phyloP scores from a whole-genome alignment of 352 stramenopile species.

The Globisporangium spinosum region DNA sequence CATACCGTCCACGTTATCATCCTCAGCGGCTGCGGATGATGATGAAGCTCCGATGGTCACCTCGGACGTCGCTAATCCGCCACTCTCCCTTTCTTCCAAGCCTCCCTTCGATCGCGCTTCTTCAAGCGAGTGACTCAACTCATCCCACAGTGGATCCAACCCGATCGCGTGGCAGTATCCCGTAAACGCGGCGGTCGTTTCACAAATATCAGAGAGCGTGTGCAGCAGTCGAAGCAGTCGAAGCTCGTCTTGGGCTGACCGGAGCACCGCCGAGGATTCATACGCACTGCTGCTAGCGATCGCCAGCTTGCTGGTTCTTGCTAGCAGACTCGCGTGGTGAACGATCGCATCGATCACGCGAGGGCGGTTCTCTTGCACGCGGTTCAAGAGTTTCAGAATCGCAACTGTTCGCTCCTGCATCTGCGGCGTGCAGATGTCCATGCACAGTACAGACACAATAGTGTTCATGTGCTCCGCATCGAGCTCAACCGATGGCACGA shows the following conservation, averaged over 20 bases:
- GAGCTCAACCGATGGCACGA: conserved; percentile 59
- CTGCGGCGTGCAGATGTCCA: conserved; percentile 72
- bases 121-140: conserved; percentile 66
- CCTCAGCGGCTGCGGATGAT: conserved; percentile 41
- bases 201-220: conserved; percentile 88
- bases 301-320: conserved; percentile 24
- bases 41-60: neutral
- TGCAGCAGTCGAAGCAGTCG: conserved; percentile 96
- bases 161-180: conserved; percentile 70
- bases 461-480: conserved; percentile 45
- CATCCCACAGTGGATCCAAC: conserved; percentile 73
- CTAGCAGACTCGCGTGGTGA: conserved; percentile 45
- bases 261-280: conserved; percentile 76
- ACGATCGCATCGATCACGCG: conserved; percentile 71
- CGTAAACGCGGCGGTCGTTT: conserved; percentile 61
- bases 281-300: conserved; percentile 23
- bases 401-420: conserved; percentile 83
- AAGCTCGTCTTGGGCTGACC: conserved; percentile 85
- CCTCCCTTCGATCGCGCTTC: conserved; percentile 64
- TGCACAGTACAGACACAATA: conserved; percentile 67
- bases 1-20: conserved; percentile 69
- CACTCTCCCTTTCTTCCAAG: conserved; percentile 61
- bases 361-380: conserved; percentile 54
- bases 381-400: conserved; percentile 77
- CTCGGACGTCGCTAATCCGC: neutral